A percentile compares a stretch with the other conserved stretches of the same genome.
Evolutionary conservation across 495 filamentous ascomycete species (phyloP).

Genomic region (Pyronema domesticum): DNA sequence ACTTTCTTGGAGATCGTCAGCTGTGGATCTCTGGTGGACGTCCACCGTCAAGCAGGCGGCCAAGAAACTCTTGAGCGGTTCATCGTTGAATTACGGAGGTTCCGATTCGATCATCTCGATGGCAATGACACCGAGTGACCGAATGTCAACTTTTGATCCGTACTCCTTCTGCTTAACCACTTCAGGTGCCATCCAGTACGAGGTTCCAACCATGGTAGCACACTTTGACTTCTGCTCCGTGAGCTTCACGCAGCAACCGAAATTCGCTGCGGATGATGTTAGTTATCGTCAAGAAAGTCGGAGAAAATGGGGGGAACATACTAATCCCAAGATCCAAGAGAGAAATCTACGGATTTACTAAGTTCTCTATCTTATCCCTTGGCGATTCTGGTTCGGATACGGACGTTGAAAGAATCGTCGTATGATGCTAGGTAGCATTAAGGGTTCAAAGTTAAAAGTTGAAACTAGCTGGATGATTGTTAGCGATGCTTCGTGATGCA

Average conservation of each 20-base stretch:
- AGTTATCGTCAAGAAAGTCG: background rate
- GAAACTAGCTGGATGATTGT: too few relatives aligned
- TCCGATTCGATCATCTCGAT: constrained; percentile 99
- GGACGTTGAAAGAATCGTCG: too few relatives aligned
- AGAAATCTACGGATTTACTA: too few relatives aligned
- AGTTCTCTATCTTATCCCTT: too few relatives aligned
- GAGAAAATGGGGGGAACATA: constrained; percentile 31
- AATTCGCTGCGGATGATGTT: constrained; percentile 52
- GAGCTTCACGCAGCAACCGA: constrained; percentile 97
- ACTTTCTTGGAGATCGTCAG: too few relatives aligned
- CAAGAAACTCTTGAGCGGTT: constrained; percentile 92
- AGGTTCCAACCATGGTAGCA: constrained; percentile 96
- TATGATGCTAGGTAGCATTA: too few relatives aligned
- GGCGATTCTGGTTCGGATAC: too few relatives aligned
- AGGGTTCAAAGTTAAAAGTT: too few relatives aligned
- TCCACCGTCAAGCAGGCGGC: constrained; percentile 88
- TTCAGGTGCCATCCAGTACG: constrained; percentile 99
- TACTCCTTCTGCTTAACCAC: constrained; percentile 99
- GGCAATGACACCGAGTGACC: constrained; percentile 98
- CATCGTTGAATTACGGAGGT: constrained; percentile 92
- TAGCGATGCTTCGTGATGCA: too few relatives aligned
- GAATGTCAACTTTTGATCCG: constrained; percentile 93
- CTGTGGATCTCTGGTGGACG: too few relatives aligned
- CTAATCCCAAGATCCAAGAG: constrained; percentile 99
- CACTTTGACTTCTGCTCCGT: constrained; percentile 93